Base-by-base conservation (phyloP, 2,329 filamentous ascomycete species). In the Curvularia hawaiiensis region DNA sequence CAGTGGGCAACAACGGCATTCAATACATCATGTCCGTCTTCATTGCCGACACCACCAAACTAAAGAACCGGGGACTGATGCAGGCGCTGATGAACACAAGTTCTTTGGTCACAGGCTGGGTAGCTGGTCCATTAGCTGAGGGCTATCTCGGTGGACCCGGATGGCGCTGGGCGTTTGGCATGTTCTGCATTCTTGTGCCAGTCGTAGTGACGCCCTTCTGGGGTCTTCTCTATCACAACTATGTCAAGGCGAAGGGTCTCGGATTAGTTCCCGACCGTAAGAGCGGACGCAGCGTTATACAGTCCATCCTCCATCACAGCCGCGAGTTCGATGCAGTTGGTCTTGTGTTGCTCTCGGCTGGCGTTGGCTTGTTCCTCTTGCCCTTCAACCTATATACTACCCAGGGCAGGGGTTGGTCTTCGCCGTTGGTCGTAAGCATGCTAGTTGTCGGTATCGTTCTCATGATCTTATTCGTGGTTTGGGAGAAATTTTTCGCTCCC, bases 161-260 rank as follows among this genome's bases (percentile, higher is more conserved):
- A 1, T 90, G 85, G 83, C 81, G 85, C 33, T 91, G 88, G 88
- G 85, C 80, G 1, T 90, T 86, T 67, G 88, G 86, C 20, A 80
- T 82, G 65, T 90, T 88, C 71, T 78, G 83, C 35, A 86, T 90
- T 58, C 79, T 90, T 55, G 77, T 86, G 9, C 87, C 88, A 0
- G 73, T 81, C 47, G 79, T 88, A 18, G 82, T 82, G 16, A 60
- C 86, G 5, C 89, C 89, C 0, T 77, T 91, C 8, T 83, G 83
- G 18, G 69, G 79, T 8, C 76, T 89, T 1, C 77, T 90, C 52
- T 74, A 10, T 59, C 68, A 79, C 57, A 87, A 89, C 62, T 81
- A 87, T 58, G 74, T 74, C 45, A 88, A 88, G 68, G 89, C 88
- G 3, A 78, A 78, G 56, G 81, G 80, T 56, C 60, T 75, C 16